phyloP scores from a whole-genome alignment of 441 rosid genomes.

The Bocquillonia castaneifolia region DNA sequence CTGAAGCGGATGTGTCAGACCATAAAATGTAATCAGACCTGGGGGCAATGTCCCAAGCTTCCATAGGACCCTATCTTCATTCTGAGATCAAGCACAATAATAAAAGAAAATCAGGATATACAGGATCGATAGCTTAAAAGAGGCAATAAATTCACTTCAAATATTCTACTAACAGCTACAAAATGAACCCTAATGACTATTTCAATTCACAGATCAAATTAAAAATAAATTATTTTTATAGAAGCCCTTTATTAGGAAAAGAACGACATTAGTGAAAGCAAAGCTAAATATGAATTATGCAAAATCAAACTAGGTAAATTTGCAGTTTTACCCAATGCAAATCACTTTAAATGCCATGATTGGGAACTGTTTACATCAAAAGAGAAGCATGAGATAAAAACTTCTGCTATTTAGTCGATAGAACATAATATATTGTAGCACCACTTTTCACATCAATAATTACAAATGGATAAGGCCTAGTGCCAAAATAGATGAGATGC shows the following conservation, averaged over 20 bases:
- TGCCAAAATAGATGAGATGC: neutral
- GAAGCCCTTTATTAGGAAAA: neutral
- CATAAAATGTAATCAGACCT: slow-evolving; percentile 85
- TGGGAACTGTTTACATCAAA: neutral
- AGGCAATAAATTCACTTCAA: neutral
- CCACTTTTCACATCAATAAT: neutral
- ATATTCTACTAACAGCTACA: neutral
- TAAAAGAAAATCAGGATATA: slow-evolving; percentile 7
- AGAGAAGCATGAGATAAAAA: neutral
- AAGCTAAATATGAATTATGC: neutral
- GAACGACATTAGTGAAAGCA: neutral
- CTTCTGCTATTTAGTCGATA: neutral
- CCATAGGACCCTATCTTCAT: slow-evolving; percentile 87
- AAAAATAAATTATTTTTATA: neutral
- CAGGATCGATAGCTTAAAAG: neutral
- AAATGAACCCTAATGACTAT: neutral
- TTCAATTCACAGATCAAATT: neutral
- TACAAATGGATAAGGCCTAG: neutral
- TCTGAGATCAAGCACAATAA: slow-evolving; percentile 34
- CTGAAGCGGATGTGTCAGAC: slow-evolving; percentile 71
- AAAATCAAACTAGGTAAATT: neutral
- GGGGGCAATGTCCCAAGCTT: slow-evolving; percentile 98
- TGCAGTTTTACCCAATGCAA: neutral
- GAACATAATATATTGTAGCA: neutral
- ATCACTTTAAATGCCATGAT: neutral